Percentiles rank a stretch among this genome's conserved stretches.
Evolutionary conservation across 2,329 filamentous ascomycete genomes (phyloP).

Genomic region (Xylaria sp.): DNA sequence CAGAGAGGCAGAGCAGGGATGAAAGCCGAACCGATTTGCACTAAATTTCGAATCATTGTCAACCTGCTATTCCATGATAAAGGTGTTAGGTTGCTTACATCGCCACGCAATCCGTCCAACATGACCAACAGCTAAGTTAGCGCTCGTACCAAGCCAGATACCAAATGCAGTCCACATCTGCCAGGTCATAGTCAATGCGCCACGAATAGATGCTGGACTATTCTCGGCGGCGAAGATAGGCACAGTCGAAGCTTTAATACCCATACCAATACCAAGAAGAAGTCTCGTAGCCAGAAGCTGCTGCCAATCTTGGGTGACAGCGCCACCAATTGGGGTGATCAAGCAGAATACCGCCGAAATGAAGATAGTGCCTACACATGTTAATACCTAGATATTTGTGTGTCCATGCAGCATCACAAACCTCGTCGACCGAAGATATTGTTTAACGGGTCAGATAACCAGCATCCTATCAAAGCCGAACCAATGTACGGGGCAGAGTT

Average conservation of each 20-base stretch:
- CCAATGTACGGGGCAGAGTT: slow-evolving; percentile 60
- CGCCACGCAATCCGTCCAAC: slow-evolving; percentile 51
- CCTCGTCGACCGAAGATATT: slow-evolving; percentile 68
- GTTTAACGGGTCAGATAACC: slow-evolving; percentile 69
- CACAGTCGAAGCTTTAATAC: slow-evolving; percentile 75
- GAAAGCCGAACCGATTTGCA: slow-evolving; percentile 61
- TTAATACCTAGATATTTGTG: slow-evolving; percentile 19
- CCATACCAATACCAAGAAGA: slow-evolving; percentile 80
- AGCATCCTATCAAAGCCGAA: slow-evolving; percentile 63
- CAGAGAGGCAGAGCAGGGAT: slow-evolving; percentile 67
- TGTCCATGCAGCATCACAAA: slow-evolving; percentile 21
- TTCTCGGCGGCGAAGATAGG: slow-evolving; percentile 82
- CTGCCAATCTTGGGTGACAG: slow-evolving; percentile 58
- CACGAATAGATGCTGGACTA: slow-evolving; percentile 74
- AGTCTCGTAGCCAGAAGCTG: slow-evolving; percentile 71
- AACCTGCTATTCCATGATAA: background rate
- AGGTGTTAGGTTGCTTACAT: slow-evolving; percentile 29
- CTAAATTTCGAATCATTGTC: slow-evolving; percentile 21
- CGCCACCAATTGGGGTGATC: slow-evolving; percentile 55
- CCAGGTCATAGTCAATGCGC: slow-evolving; percentile 85
- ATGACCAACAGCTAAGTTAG: slow-evolving; percentile 64
- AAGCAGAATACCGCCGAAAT: slow-evolving; percentile 78
- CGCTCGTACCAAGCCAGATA: slow-evolving; percentile 69
- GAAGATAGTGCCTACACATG: slow-evolving; percentile 74
- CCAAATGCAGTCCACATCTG: slow-evolving; percentile 73